Base-by-base conservation (phyloP, 208 protist species). In the Trypanosoma lewisi region DNA sequence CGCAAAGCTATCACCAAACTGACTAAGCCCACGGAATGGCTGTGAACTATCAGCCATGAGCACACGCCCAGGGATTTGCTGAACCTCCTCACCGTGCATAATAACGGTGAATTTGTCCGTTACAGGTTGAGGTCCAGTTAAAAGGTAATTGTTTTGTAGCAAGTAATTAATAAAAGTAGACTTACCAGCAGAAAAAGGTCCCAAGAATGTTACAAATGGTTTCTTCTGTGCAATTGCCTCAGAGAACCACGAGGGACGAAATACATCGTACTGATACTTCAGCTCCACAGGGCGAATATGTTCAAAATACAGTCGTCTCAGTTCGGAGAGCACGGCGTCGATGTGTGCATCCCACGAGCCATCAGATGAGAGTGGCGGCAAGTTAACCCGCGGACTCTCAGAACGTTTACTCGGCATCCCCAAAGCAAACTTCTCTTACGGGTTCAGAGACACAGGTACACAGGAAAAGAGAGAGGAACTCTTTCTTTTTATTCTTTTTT, bases 151-250 rank as follows among this genome's bases (percentile, higher is more conserved):
- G 47, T 73, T 67, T 44, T 94, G 92, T 37, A 98, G 63, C 31
- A 97, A 63, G 66, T 96, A 97, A 54, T 96, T 93, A 70, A 98
- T 97, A 67, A 98, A 98, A 4, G 94, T 93, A 19, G 93, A 97
- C 70, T 98, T 98, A 51, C 97, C 89, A 19, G 83, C 49, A 25
- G 89, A 96, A 67, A 90, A 96, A 33, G 89, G 89, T 19, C 89
- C 89, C n/a, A 96, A 73, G 58, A 96, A 93, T 19, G 82, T 89
- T 17, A 92, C 76, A 55, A 96, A 84, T 3, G 89, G 89, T 61
- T 80, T 82, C 50, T 80, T 80, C 49, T 91, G 86, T 44, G 76
- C 77, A 55, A 96, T 74, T 27, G 85, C 74, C 49, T 93, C 82
- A 23, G 75, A 39, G 55, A 95, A 95, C 75, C 76, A 84, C 3